Evolutionary conservation across 805 yeast species (phyloP).

Genomic region (Grigorovia jiainica): DNA sequence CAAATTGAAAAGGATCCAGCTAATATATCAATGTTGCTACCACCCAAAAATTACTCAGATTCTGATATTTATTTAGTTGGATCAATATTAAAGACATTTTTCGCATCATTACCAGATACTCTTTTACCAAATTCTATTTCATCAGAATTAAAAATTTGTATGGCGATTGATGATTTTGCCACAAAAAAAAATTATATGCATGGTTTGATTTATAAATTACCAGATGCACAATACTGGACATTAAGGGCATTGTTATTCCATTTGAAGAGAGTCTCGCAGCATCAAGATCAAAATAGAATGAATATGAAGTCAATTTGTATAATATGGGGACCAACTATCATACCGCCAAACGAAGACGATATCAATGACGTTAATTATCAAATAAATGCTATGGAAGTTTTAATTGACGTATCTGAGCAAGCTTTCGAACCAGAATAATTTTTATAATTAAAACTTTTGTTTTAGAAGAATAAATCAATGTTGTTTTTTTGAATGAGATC

Average conservation of each 20-base stretch:
- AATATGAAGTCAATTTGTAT: constrained; percentile 69
- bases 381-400: constrained; percentile 72
- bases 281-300: constrained; percentile 68
- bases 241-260: constrained; percentile 79
- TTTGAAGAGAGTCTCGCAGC: constrained; percentile 58
- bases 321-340: constrained; percentile 90
- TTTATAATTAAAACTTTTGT: neutral
- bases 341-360: constrained; percentile 57
- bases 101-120: constrained; percentile 68
- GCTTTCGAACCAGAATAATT: constrained; percentile 54
- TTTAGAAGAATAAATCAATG: too few relatives aligned
- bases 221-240: constrained; percentile 93
- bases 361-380: constrained; percentile 68
- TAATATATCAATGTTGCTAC: constrained; percentile 45
- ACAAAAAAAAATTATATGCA: constrained; percentile 69
- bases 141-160: constrained; percentile 37
- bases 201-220: constrained; percentile 77
- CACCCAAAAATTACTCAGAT: constrained; percentile 51
- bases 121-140: constrained; percentile 22
- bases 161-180: constrained; percentile 55
- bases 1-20: constrained; percentile 70
- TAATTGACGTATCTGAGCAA: constrained; percentile 74
- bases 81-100: constrained; percentile 73
- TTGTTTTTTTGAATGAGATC: too few relatives aligned
- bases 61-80: constrained; percentile 86